Evolutionary conservation across 257 asterid genomes (phyloP), one percentile per base, ranked within the genome.

Genomic region (Capsicum pubescens): DNA sequence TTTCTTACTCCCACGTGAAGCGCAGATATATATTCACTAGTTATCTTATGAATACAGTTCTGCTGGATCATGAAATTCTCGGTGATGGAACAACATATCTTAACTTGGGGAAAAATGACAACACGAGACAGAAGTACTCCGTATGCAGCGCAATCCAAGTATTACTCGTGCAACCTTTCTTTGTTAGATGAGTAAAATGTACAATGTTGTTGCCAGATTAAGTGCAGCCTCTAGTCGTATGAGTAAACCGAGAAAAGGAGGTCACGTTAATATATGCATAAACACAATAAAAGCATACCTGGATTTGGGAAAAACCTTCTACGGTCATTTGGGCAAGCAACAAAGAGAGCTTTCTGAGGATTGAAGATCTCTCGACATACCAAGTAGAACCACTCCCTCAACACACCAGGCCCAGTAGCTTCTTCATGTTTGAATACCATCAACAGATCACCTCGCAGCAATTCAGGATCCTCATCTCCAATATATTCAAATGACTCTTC

Each of bases 281-380:
- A 36, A 68, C 14, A 26, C 14, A 5, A 68, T 68, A 68, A 68
- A 36, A 14, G 1, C 3, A 36, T 26, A 39, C 77, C 54, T 68
- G 77, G 19, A 68, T 68, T 68, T 68, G 77, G 77, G 7, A 15
- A 9, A 68, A 68, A 68, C 54, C 77, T 68, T 68, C 54, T 68
- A 8, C 77, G 77, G 19, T 68, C 77, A 68, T 68, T 68, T 0
- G 77, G 77, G 50, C 77, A 68, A 68, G 77, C 77, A 7, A 68
- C 8, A 16, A 68, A 68, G 14, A 68, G 54, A 7, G 77, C 54
- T 3, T 8, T 68, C 14, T 36, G 54, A 39, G 52, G 21, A 68
- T 68, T 68, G 77, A 68, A 68, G 54, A 68, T 1, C 77, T 4
- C 77, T 15, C 9, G 16, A 69, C 78, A 42, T 42, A 69, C 78